phyloP scores from a whole-genome alignment of 345 rosid genomes.

The Clausena lansium region DNA sequence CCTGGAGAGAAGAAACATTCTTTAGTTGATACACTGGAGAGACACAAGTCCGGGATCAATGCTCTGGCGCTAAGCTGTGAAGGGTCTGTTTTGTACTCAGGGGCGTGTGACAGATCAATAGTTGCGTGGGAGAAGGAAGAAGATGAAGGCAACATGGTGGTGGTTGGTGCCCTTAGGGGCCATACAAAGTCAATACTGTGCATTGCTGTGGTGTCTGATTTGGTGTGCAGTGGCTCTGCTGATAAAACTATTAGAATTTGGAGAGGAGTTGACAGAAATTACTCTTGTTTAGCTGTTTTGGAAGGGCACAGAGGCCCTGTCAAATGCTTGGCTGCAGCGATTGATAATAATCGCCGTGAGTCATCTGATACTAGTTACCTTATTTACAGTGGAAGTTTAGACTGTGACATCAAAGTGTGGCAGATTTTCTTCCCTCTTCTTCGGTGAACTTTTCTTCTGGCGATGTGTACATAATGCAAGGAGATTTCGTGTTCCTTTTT shows the following conservation, averaged over 20 bases:
- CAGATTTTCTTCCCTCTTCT: slow-evolving; percentile 41
- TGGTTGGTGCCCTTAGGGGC: slow-evolving; percentile 59
- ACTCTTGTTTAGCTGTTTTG: slow-evolving; percentile 59
- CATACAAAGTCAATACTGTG: slow-evolving; percentile 74
- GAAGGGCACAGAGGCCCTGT: slow-evolving; percentile 88
- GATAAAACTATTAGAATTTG: slow-evolving; percentile 78
- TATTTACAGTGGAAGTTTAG: slow-evolving; percentile 84
- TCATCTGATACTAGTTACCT: slow-evolving; percentile 34
- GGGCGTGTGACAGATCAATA: slow-evolving; percentile 71
- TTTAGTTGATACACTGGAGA: slow-evolving; percentile 49
- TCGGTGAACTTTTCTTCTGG: not conserved
- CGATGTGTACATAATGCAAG: not conserved
- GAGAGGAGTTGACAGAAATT: slow-evolving; percentile 42
- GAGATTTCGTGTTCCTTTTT: not conserved
- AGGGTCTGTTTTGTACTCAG: slow-evolving; percentile 59
- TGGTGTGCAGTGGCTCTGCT: slow-evolving; percentile 85
- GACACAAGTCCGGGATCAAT: slow-evolving; percentile 76
- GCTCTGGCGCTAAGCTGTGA: slow-evolving; percentile 67
- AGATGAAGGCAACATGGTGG: slow-evolving; percentile 40
- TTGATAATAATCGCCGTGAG: slow-evolving; percentile 36
- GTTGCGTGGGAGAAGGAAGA: slow-evolving; percentile 66
- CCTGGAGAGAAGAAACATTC: slow-evolving; percentile 51
- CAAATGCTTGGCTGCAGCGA: slow-evolving; percentile 72
- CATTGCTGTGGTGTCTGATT: slow-evolving; percentile 49
- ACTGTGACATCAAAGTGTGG: slow-evolving; percentile 88